A percentile compares a stretch with the other conserved stretches of the same genome.
phyloP scores from a whole-genome alignment of 2,329 filamentous ascomycete genomes.

The Arthrobotrys iridis region DNA sequence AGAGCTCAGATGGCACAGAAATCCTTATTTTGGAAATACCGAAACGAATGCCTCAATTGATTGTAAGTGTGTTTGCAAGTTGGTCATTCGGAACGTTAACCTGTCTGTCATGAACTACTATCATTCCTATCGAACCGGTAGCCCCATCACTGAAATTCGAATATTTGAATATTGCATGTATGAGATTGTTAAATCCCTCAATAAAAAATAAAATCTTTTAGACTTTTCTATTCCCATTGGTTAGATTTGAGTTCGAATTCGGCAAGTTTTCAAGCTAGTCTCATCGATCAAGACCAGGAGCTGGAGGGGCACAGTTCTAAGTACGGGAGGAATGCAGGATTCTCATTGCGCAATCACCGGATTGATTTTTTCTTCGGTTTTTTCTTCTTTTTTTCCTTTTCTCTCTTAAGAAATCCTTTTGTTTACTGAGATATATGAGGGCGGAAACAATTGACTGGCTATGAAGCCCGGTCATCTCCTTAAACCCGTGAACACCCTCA shows the following conservation, averaged over 20 bases:
- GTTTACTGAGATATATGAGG: constrained; percentile 32
- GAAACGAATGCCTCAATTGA: constrained; percentile 9
- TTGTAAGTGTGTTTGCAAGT: too few species aligned
- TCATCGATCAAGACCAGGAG: constrained; percentile 27
- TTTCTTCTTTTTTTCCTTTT: background rate
- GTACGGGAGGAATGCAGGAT: background rate
- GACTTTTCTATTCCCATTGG: constrained; percentile 26
- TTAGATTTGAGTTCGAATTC: constrained; percentile 22
- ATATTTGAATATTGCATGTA: too few species aligned
- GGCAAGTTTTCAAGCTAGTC: constrained; percentile 33
- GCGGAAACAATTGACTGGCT: constrained; percentile 53
- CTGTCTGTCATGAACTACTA: too few species aligned
- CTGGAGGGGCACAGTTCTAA: constrained; percentile 42
- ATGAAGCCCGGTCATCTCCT: constrained; percentile 27
- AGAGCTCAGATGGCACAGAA: constrained; percentile 24
- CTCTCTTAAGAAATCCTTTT: constrained; percentile 47
- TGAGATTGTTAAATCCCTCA: constrained; percentile 51
- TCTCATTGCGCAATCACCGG: constrained; percentile 42
- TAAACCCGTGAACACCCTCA: constrained; percentile 45
- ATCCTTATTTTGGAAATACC: constrained; percentile 16
- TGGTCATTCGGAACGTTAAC: too few species aligned
- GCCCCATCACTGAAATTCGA: too few species aligned
- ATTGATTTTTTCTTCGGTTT: background rate
- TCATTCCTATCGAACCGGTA: too few species aligned
- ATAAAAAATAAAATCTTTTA: background rate